Base-by-base conservation (phyloP, 768 basidiomycete genomes). In the Mycena vulgaris region DNA sequence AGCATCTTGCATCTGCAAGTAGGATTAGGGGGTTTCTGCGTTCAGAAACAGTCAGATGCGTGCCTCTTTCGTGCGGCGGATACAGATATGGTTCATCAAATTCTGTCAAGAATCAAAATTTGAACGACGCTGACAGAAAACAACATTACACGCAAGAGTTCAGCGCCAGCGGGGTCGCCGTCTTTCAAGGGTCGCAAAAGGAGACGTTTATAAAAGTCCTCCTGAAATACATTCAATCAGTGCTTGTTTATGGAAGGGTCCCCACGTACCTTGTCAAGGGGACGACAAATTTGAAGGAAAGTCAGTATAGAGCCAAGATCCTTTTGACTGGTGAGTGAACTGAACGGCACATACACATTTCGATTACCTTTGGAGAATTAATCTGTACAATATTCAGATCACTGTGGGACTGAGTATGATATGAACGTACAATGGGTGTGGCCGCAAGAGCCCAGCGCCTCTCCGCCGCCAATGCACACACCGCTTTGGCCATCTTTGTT, bases 291-390 rank as follows among this genome's bases (percentile, higher is more conserved):
- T 76, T 84, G 87, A 39, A 97, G 86, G 82, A 98, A 98, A 2
- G 89, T 91, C 27, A 98, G 82, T 57, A 97, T 83, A 13, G 96
- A 94, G 4, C 96, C 95, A 23, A 98, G 89, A 80, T 97, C 96
- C 92, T 95, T 70, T n/a, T 61, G 23, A 57, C 48, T 57, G n/a
- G 51, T 63, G 23, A 61, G 55, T 40, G 9, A 13, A n/a, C 16
- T 17, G 30, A 35, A 25, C 23, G 10, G 23, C 16, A 39, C 49
- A 57, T 48, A 47, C 23, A 40, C 40, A 48, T 35, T 61, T 14
- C 11, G 67, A 76, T 57, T 77, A 91, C 93, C 77, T 85, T 88
- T 5, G 92, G 94, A 56, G 93, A 93, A 72, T 95, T 95, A 68
- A 95, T 93, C 93, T 94, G 64, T 13, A 40, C 16, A 9, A 30